phyloP scores from a whole-genome alignment of 202 grass and related monocot genomes.

The Eragrostis tef region DNA sequence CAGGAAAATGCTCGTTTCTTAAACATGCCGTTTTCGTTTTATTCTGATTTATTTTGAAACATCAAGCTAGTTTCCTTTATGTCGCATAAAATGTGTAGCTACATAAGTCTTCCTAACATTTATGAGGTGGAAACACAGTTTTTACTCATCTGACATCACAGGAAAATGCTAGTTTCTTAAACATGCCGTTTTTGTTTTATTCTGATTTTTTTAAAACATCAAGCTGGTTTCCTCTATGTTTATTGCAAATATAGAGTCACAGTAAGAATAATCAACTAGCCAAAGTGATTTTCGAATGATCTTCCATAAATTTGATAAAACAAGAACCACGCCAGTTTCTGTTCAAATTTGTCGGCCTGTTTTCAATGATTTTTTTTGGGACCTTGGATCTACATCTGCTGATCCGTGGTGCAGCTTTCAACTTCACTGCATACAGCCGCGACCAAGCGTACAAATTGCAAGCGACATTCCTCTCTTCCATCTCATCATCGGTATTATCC shows the following conservation, averaged over 20 bases:
- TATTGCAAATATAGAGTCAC: not conserved
- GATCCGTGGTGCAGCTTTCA: constrained; percentile 30
- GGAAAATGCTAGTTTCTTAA: too few species aligned
- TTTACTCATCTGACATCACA: too few species aligned
- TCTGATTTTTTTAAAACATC: too few species aligned
- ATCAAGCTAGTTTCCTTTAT: not conserved
- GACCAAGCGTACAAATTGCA: constrained; percentile 32
- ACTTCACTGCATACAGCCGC: constrained; percentile 12
- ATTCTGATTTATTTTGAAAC: not conserved
- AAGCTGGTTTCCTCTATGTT: too few species aligned
- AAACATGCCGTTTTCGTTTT: too few species aligned
- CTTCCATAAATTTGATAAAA: too few species aligned
- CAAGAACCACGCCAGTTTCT: not conserved
- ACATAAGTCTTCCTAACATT: too few species aligned
- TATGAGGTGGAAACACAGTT: too few species aligned
- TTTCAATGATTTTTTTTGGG: not conserved
- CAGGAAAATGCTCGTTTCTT: too few species aligned
- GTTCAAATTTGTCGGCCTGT: not conserved
- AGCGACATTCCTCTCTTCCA: constrained; percentile 44
- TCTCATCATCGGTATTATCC: constrained; percentile 34
- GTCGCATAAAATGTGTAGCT: too few species aligned
- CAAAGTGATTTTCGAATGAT: not conserved
- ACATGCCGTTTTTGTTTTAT: too few species aligned
- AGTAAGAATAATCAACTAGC: not conserved
- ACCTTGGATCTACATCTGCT: not conserved